phyloP scores from a whole-genome alignment of 139 green algal genomes.

The Edaphochlamys debaryana region DNA sequence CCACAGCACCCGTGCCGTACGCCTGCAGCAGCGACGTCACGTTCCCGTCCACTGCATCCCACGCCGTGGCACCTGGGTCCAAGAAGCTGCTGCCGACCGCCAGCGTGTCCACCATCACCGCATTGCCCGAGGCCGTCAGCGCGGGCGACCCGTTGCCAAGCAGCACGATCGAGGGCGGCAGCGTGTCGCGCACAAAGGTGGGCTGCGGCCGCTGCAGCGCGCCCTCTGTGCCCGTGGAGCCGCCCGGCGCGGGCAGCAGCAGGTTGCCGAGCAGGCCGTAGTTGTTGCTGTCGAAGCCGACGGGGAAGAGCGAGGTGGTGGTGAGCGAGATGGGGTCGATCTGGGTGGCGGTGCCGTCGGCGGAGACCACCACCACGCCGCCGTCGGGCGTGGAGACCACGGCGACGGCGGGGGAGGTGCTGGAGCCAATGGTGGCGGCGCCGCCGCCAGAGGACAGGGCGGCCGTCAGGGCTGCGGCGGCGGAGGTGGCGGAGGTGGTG shows the following conservation, averaged over 20 bases:
- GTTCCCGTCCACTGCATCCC: conserved; percentile 54
- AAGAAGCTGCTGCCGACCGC: conserved; percentile 26
- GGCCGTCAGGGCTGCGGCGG: neutral
- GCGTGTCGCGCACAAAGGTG: conserved; percentile 20
- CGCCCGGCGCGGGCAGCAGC: neutral
- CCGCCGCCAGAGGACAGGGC: neutral
- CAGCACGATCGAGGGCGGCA: conserved; percentile 36
- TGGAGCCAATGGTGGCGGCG: neutral
- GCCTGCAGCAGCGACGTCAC: conserved; percentile 41
- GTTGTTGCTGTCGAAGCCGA: neutral
- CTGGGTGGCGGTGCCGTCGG: neutral
- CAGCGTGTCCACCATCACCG: conserved; percentile 51
- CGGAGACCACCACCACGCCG: neutral
- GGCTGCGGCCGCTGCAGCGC: neutral
- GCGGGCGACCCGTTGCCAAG: conserved; percentile 41
- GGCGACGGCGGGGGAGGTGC: neutral
- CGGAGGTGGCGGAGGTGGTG: neutral
- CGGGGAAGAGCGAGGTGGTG: neutral
- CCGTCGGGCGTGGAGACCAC: neutral
- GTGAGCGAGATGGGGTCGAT: conserved; percentile 23
- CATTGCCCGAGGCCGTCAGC: conserved; percentile 7
- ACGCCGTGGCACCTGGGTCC: conserved; percentile 52
- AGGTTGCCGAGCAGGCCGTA: conserved; percentile 31
- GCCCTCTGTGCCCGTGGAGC: neutral
- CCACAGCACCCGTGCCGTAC: conserved; percentile 48